phyloP scores from a whole-genome alignment of 2,329 filamentous ascomycete genomes.

The Teratosphaeria viscida region DNA sequence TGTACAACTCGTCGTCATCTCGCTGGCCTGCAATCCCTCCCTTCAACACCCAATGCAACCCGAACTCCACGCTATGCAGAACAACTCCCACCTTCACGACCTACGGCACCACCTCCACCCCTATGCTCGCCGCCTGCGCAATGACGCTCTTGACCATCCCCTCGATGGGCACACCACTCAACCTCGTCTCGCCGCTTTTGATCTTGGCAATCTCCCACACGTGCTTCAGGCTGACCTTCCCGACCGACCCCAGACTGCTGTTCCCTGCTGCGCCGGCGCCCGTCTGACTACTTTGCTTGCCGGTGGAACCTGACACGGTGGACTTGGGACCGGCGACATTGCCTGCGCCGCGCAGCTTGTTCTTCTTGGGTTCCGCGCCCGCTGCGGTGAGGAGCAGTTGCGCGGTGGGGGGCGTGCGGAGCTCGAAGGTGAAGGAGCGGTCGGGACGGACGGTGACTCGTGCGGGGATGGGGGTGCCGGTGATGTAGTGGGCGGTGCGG shows the following conservation, averaged over 20 bases:
- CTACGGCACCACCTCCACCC: constrained; percentile 40
- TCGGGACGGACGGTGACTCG: constrained; percentile 88
- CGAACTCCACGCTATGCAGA: constrained; percentile 6
- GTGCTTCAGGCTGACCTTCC: constrained; percentile 84
- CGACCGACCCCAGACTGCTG: constrained; percentile 68
- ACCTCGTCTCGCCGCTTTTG: constrained; percentile 50
- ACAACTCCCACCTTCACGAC: neutral
- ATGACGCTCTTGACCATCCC: constrained; percentile 65
- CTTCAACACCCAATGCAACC: neutral
- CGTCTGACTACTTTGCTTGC: constrained; percentile 19
- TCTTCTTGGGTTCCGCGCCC: constrained; percentile 63
- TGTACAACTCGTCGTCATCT: neutral
- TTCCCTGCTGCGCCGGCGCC: constrained; percentile 30
- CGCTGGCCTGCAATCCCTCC: neutral
- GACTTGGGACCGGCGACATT: constrained; percentile 38
- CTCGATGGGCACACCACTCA: constrained; percentile 67
- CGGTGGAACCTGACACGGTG: constrained; percentile 26
- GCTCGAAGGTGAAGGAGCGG: constrained; percentile 82
- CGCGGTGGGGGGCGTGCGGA: constrained; percentile 84
- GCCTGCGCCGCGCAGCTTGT: constrained; percentile 61
- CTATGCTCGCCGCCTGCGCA: constrained; percentile 42
- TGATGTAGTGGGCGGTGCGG: constrained; percentile 69
- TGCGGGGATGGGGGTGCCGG: constrained; percentile 79
- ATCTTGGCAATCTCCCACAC: constrained; percentile 97
- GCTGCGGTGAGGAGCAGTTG: constrained; percentile 80